phyloP scores from a whole-genome alignment of 495 filamentous ascomycete species.

The Talaromyces wortmannii region DNA sequence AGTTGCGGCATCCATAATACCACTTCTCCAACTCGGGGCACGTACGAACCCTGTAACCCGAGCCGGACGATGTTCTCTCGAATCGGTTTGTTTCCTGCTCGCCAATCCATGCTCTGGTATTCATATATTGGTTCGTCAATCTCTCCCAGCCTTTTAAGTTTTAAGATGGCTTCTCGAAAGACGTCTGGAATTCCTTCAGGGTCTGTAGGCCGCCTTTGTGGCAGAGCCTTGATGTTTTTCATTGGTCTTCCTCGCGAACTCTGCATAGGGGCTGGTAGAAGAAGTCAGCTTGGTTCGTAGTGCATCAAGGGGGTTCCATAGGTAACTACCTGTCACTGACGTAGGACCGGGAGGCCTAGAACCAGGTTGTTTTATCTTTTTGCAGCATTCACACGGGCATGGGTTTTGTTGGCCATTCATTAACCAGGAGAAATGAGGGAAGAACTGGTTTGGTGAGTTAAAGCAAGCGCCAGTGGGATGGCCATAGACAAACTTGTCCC shows the following conservation, averaged over 20 bases:
- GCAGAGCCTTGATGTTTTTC: not conserved
- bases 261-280: not conserved
- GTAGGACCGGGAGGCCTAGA: conserved; percentile 6
- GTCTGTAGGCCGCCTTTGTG: not conserved
- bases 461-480: conserved; percentile 45
- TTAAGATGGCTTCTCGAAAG: conserved; percentile 37
- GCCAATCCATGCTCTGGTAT: conserved; percentile 46
- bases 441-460: conserved; percentile 46
- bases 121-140: conserved; percentile 42
- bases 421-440: conserved; percentile 49
- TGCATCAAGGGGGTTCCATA: not conserved
- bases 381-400: conserved; percentile 33
- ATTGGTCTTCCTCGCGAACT: not conserved
- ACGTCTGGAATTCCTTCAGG: conserved; percentile 47
- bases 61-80: conserved; percentile 25
- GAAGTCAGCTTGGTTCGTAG: not conserved
- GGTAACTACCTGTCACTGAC: not conserved
- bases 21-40: conserved; percentile 50
- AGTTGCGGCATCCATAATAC: conserved; percentile 45
- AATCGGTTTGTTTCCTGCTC: conserved; percentile 32
- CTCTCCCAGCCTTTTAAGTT: conserved; percentile 29
- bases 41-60: conserved; percentile 37
- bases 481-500: conserved; percentile 48
- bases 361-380: not conserved
- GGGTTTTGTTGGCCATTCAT: conserved; percentile 35